Percentiles rank a stretch among this genome's conserved stretches.
phyloP scores from a whole-genome alignment of 768 basidiomycete species.

The Sporobolomyces phaffii region DNA sequence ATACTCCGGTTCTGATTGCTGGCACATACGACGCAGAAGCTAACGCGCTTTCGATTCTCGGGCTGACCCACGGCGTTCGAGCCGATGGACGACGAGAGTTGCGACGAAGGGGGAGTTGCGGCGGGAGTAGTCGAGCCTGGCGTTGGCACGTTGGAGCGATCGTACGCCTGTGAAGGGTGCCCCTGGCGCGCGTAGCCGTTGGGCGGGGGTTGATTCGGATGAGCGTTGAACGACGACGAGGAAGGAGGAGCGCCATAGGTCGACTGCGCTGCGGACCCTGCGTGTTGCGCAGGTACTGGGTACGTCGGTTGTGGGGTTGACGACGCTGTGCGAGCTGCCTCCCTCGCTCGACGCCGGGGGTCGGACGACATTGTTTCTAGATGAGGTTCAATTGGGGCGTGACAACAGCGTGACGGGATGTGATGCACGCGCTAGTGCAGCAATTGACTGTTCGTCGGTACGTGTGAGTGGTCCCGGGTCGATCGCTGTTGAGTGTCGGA shows the following conservation, averaged over 20 bases:
- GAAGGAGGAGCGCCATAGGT: constrained; percentile 1
- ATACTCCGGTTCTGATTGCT: constrained; percentile 65
- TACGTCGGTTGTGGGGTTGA: not conserved
- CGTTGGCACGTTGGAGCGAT: not conserved
- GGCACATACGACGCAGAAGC: constrained; percentile 99
- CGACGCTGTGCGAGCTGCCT: constrained; percentile 7
- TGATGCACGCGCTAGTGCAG: too few relatives aligned
- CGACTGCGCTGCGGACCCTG: too few relatives aligned
- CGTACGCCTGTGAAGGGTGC: not conserved
- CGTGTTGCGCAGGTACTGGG: too few relatives aligned
- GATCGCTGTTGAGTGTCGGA: too few relatives aligned
- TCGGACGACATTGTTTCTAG: constrained; percentile 25
- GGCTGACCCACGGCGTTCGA: not conserved
- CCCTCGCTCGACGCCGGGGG: constrained; percentile 15
- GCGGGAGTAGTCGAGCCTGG: not conserved
- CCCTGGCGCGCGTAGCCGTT: too few relatives aligned
- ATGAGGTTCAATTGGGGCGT: too few relatives aligned
- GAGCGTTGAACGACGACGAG: too few relatives aligned
- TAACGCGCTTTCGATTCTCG: constrained; percentile 5
- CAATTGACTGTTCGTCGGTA: too few relatives aligned
- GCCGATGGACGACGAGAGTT: not conserved
- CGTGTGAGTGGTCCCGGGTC: too few relatives aligned
- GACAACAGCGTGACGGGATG: too few relatives aligned
- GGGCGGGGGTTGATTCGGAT: too few relatives aligned
- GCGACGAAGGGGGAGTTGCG: constrained; percentile 17